Percentiles rank a stretch among this genome's conserved stretches.
Evolutionary conservation across 768 basidiomycete genomes (phyloP).

Genomic region (Chalciporus chontae): DNA sequence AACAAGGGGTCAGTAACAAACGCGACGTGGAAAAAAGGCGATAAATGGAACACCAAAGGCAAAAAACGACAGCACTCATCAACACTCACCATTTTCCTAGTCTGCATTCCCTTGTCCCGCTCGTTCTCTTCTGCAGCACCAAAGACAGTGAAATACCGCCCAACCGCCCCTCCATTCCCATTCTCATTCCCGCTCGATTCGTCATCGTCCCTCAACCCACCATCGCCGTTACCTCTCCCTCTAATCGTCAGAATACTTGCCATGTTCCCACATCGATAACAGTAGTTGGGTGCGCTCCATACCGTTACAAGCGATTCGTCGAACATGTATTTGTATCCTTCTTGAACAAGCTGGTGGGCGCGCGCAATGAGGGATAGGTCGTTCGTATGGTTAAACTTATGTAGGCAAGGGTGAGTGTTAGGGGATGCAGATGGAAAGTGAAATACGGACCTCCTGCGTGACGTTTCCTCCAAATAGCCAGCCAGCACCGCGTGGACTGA

Average conservation of each 20-base stretch:
- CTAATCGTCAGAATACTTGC: slow-evolving; percentile 86
- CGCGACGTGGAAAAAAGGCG: not conserved
- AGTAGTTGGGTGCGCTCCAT: slow-evolving; percentile 91
- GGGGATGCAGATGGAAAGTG: not conserved
- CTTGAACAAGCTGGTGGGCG: slow-evolving; percentile 95
- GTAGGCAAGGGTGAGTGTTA: slow-evolving; percentile 1
- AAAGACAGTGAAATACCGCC: slow-evolving; percentile 75
- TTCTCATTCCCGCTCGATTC: not conserved
- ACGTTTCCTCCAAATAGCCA: slow-evolving; percentile 91
- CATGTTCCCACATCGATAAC: slow-evolving; percentile 82
- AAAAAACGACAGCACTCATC: not conserved
- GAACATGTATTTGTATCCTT: slow-evolving; percentile 97
- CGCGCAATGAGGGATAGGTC: slow-evolving; percentile 84
- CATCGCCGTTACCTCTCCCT: slow-evolving; percentile 45
- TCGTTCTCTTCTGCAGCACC: slow-evolving; percentile 89
- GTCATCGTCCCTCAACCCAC: slow-evolving; percentile 10
- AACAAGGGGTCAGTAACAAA: slow-evolving; percentile 1
- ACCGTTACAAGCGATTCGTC: slow-evolving; percentile 89
- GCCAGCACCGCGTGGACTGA: slow-evolving; percentile 93
- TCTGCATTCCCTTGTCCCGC: slow-evolving; percentile 74
- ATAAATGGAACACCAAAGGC: too few relatives aligned
- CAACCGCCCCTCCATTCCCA: slow-evolving; percentile 16
- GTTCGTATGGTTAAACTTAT: slow-evolving; percentile 90
- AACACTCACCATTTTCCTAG: slow-evolving; percentile 62
- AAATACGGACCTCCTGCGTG: slow-evolving; percentile 64